Base-by-base conservation (phyloP, 2,329 filamentous ascomycete species). In the Colletotrichum tofieldiae region DNA sequence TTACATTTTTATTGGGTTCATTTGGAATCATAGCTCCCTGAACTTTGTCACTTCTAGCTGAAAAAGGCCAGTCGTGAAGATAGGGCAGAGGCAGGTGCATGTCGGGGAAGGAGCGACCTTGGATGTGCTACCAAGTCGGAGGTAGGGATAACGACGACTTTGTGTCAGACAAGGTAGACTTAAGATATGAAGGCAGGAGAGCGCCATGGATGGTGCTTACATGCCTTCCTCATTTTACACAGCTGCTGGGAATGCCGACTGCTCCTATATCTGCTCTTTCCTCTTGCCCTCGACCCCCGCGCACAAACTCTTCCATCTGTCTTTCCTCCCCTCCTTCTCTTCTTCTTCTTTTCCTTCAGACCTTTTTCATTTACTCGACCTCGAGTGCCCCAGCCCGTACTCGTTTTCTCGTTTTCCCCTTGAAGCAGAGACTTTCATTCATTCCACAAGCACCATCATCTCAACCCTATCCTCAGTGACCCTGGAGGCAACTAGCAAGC, bases 211-310 rank as follows among this genome's bases (percentile, higher is more conserved):
- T 43, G 51, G 66, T 35, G 43, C 14, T 29, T 49, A 29, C 20
- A 8, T 62, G 20, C 26, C 43, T 49, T 37, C 32, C 32, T 49
- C 14, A 16, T 32, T 26, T 39, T 8, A 23, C 32, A 39, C 14
- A 7, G 16, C 9, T 11, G 23, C 5, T 23, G 7, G 32, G 52
- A 11, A 54, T 11, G 58, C 41, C 43, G n/a, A 9, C 29, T 37
- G 29, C 66, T 47, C 49, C 58, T 67, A 71, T 71, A 71, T 71
- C 55, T 66, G 55, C 43, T 52, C 32, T 41, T 52, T 29, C 49
- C 55, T 43, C 54, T 41, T 63, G 8, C 43, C 12, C 35, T 26
- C 9, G 11, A 47, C 37, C 18, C 18, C 23, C 6, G 5, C 2
- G 18, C 66, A n/a, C 29, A 49, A 37, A 18, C 32, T 71, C n/a